These are phyloP conservation scores for Penicillium daleae DNA, from an alignment of 495 filamentous ascomycete species.

Conservation along the genomic window DNA sequence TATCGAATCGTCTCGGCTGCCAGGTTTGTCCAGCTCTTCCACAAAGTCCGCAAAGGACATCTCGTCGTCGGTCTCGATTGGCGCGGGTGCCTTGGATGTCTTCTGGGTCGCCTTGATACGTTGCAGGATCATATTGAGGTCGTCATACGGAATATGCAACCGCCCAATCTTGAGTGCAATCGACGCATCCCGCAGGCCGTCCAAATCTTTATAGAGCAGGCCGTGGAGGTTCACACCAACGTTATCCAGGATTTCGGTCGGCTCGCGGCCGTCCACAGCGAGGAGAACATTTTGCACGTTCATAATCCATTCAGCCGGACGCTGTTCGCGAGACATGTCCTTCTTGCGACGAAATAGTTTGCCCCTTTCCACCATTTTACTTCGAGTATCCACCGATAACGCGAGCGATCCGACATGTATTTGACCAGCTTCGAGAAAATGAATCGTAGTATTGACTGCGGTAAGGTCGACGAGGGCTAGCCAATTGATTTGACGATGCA, in stretches of 20 bases:
- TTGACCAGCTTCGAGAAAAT: slow-evolving; percentile 77
- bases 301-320: slow-evolving; percentile 93
- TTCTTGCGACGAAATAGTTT: slow-evolving; percentile 86
- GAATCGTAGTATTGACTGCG: slow-evolving; percentile 76
- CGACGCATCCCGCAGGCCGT: slow-evolving; percentile 87
- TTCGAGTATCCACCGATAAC: slow-evolving; percentile 85
- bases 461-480: slow-evolving; percentile 87
- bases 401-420: slow-evolving; percentile 83
- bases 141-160: slow-evolving; percentile 88
- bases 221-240: slow-evolving; percentile 89
- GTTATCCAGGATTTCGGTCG: slow-evolving; percentile 88
- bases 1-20: slow-evolving; percentile 72
- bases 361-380: slow-evolving; percentile 87
- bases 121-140: slow-evolving; percentile 66
- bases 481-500: slow-evolving; percentile 88
- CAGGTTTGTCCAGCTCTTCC: slow-evolving; percentile 75
- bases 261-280: slow-evolving; percentile 79
- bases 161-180: slow-evolving; percentile 89
- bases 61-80: slow-evolving; percentile 50
- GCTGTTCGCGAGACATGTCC: slow-evolving; percentile 68
- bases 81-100: slow-evolving; percentile 38
- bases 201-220: slow-evolving; percentile 82
- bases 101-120: slow-evolving; percentile 49
- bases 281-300: slow-evolving; percentile 85
- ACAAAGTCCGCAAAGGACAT: slow-evolving; percentile 75